Evolutionary conservation across 2,329 filamentous ascomycete genomes (phyloP).

Genomic region (Exophiala spinifera): DNA sequence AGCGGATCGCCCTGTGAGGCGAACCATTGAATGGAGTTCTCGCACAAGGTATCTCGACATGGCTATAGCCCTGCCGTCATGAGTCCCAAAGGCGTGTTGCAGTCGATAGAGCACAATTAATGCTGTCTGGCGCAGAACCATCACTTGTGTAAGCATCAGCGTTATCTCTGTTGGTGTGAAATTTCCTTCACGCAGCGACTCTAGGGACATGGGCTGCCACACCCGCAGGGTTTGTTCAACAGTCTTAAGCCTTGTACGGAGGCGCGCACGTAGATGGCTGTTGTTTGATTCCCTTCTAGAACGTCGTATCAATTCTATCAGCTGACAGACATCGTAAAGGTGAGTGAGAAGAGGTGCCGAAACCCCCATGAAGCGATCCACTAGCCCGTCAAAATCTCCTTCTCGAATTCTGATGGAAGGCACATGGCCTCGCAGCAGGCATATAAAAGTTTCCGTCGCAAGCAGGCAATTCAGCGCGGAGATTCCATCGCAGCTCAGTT

Average conservation of each 20-base stretch:
- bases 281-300: neutral
- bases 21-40: constrained; percentile 1
- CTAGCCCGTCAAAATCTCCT: neutral
- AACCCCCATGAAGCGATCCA: constrained; percentile 8
- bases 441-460: constrained; percentile 1
- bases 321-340: constrained; percentile 2
- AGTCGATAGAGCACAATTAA: neutral
- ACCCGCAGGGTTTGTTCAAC: neutral
- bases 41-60: constrained; percentile 1
- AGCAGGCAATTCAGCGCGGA: constrained; percentile 5
- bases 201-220: neutral
- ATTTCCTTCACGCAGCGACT: neutral
- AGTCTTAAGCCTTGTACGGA: neutral
- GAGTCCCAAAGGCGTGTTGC: constrained; percentile 1
- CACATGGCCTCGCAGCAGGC: constrained; percentile 2
- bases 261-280: neutral
- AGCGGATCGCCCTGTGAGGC: neutral
- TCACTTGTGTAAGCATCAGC: constrained; percentile 3
- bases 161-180: constrained; percentile 2
- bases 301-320: neutral
- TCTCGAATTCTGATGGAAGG: neutral
- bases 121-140: neutral
- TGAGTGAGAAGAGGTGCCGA: constrained; percentile 1
- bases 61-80: neutral
- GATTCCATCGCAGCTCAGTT: constrained; percentile 1